Base-by-base conservation (phyloP, 176 grass and related monocot genomes). In the Rhynchospora breviuscula region DNA sequence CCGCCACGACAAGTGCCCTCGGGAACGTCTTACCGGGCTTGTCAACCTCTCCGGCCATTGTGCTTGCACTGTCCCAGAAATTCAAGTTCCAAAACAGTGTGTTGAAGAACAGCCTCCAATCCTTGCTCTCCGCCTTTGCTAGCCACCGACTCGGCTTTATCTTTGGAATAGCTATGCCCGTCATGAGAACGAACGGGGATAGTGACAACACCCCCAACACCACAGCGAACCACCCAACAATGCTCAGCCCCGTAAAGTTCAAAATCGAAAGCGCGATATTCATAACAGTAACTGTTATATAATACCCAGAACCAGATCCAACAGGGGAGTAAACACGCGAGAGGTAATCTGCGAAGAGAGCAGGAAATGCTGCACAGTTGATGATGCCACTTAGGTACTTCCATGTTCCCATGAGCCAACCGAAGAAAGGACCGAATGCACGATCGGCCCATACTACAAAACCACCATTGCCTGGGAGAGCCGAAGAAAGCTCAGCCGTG, bases 81-180 rank as follows among this genome's bases (percentile, higher is more conserved):
- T 97, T 97, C 67, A 97, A 84, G 54, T 97, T 97, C 94, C 94
- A 97, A 63, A 97, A 97, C 5, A 97, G 65, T 5, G 94, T 97
- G 89, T 97, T 97, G 81, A 97, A 91, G 84, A 93, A 97, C 25
- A 91, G 66, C 59, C 89, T 93, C 94, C 89, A 90, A 57, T 97
- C 85, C 89, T 78, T 91, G 4, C 58, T 14, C n/a, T 22, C 56
- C 18, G 91, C 83, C 29, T 63, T 33, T 10, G 12, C 59, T 76
- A 83, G 58, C 94, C 94, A 97, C 64, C 94, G 49, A 8, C 59
- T 48, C 21, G 89, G 85, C 3, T 68, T 35, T 63, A 97, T 21
- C 85, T 85, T 91, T 12, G 94, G 91, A 72, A 88, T 82, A 47
- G 94, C 91, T 73, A 85, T 79, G 19, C 82, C 87, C 2, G 91